phyloP scores from a whole-genome alignment of 2,329 filamentous ascomycete genomes.

The Chaetomiaceae sp. region DNA sequence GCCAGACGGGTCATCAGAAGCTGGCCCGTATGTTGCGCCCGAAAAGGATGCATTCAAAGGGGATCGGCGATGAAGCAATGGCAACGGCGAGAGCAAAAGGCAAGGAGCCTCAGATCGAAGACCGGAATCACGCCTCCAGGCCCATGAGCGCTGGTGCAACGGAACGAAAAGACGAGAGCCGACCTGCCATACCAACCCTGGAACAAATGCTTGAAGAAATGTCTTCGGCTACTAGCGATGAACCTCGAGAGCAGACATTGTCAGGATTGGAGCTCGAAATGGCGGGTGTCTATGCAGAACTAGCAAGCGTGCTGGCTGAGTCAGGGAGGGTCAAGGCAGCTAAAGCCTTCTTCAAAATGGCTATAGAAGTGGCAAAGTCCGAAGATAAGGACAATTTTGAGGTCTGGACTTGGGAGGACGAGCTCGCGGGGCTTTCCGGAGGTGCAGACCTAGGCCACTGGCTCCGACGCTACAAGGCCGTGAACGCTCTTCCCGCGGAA shows the following conservation, averaged over 20 bases:
- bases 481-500: neutral
- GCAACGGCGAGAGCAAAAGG: no score
- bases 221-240: no score
- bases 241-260: neutral
- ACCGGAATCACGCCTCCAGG: no score
- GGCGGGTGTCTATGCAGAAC: neutral
- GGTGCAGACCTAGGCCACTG: neutral
- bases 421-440: neutral
- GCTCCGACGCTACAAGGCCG: neutral
- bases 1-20: no score
- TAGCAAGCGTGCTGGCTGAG: neutral
- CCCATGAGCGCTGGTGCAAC: no score
- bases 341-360: neutral
- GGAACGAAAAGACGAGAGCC: no score
- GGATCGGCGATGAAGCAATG: no score
- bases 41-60: no score
- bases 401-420: constrained; percentile 1
- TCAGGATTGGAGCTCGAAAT: neutral
- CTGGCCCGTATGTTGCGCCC: no score
- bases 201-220: no score
- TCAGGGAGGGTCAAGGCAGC: neutral
- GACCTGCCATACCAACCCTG: no score
- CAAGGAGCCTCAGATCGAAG: no score
- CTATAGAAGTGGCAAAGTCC: neutral
- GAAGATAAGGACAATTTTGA: neutral